phyloP scores from a whole-genome alignment of 1,284 basidiomycete species.

The Ceratobasidium sp. region DNA sequence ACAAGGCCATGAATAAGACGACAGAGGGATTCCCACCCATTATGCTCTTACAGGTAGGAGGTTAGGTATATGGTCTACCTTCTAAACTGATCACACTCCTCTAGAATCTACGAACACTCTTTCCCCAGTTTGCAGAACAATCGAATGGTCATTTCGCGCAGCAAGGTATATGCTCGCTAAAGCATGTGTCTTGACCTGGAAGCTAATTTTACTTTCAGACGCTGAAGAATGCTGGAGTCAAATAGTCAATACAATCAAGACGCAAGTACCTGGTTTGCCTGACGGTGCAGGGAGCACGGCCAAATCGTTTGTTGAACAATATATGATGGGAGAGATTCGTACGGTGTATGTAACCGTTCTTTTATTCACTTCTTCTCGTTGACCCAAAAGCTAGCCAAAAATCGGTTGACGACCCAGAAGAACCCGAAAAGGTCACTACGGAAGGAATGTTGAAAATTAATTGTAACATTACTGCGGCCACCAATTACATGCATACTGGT shows the following conservation, averaged over 20 bases:
- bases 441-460: constrained; percentile 91
- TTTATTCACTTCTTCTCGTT: not conserved
- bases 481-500: constrained; percentile 91
- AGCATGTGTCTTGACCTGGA: not conserved
- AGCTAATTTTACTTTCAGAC: constrained; percentile 65
- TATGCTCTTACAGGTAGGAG: constrained; percentile 69
- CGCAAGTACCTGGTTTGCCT: constrained; percentile 65
- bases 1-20: constrained; percentile 78
- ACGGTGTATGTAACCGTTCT: constrained; percentile 73
- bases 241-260: constrained; percentile 83
- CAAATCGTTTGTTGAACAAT: constrained; percentile 84
- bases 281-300: constrained; percentile 54
- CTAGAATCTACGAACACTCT: constrained; percentile 76
- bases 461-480: constrained; percentile 89
- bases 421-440: constrained; percentile 71
- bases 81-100: not conserved
- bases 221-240: constrained; percentile 96
- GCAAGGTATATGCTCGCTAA: constrained; percentile 28
- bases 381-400: constrained; percentile 67
- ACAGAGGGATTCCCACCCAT: constrained; percentile 83
- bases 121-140: constrained; percentile 93
- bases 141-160: constrained; percentile 59
- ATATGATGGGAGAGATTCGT: constrained; percentile 83
- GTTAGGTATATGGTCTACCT: constrained; percentile 14
- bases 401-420: constrained; percentile 85